A percentile compares a stretch with the other conserved stretches of the same genome.
These are phyloP conservation scores for Zopfochytrium polystomum DNA, from an alignment of 371 early-diverging fungal genomes.

Conservation along the genomic window DNA sequence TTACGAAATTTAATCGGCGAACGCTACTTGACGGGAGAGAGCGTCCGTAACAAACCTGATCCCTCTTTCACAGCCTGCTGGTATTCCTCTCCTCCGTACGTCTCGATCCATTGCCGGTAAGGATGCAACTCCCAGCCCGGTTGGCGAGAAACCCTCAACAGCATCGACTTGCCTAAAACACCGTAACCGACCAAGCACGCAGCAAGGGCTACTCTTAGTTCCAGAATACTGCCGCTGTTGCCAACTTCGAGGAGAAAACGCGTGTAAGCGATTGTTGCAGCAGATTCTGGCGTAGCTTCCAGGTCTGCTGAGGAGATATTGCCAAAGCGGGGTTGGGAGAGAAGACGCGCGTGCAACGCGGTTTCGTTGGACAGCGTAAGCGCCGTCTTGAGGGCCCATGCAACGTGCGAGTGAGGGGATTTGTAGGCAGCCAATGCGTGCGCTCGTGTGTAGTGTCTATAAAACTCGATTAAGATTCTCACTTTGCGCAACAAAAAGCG, in stretches of 20 bases:
- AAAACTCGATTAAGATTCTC: slow-evolving; percentile 61
- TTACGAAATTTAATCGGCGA: neutral
- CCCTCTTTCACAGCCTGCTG: slow-evolving; percentile 65
- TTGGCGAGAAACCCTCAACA: slow-evolving; percentile 59
- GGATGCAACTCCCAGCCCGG: slow-evolving; percentile 70
- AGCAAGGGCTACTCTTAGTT: slow-evolving; percentile 72
- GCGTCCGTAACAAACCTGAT: slow-evolving; percentile 35
- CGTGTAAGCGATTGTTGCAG: slow-evolving; percentile 75
- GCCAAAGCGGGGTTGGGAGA: slow-evolving; percentile 31
- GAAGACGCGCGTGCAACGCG: slow-evolving; percentile 7
- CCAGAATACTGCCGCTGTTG: slow-evolving; percentile 63
- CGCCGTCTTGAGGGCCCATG: neutral
- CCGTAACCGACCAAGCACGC: slow-evolving; percentile 84
- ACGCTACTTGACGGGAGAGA: neutral
- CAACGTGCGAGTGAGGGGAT: slow-evolving; percentile 31
- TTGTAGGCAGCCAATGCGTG: slow-evolving; percentile 76
- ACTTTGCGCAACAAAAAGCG: slow-evolving; percentile 77
- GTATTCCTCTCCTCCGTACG: slow-evolving; percentile 64
- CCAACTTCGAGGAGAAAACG: slow-evolving; percentile 77
- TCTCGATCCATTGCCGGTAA: slow-evolving; percentile 78
- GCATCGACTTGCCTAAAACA: slow-evolving; percentile 68
- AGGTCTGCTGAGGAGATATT: slow-evolving; percentile 67
- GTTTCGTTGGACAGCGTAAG: slow-evolving; percentile 7
- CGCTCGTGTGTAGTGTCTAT: slow-evolving; percentile 70
- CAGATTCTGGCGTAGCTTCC: slow-evolving; percentile 63